Evolutionary conservation across 352 stramenopile species (phyloP), one percentile per base, ranked within the genome.

Genomic region (Phytophthora boehmeriae): DNA sequence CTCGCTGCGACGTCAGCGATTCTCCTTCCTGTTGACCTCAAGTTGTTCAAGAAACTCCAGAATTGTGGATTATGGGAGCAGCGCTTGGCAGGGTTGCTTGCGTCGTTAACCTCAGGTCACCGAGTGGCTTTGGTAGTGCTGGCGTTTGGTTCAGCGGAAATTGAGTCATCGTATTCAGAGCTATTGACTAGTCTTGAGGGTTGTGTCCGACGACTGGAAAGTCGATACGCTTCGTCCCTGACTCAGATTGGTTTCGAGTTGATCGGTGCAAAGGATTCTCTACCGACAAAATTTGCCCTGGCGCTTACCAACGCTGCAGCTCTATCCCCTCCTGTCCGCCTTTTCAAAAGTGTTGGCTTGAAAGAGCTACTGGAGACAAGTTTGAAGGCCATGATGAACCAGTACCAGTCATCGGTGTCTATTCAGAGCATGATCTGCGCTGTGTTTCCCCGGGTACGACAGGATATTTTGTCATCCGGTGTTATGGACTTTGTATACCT

Each of bases 11-110:
- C 73, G 2, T 88, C 78, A 5, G 72, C 73, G 13, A 64, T 93
- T 9, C 34, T 93, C 4, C 58, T 93, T 1, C 78, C 84, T 8
- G 60, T 92, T 36, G 75, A 86, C 50, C 42, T 93, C 45, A 79
- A 54, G 27, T 58, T 74, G 43, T 43, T 88, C 8, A 56, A 76
- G 48, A 49, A 78, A 52, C 20, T 20, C 17, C 38, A 28, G 5
- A 82, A 67, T 25, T 63, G 75, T 34, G 60, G 63, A 42, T 59
- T 27, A 17, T 90, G 68, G 78, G 67, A 88, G 41, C 63, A 77
- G 17, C 73, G 69, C n/a, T 30, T 92, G 25, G 58, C 50, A 46
- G 49, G 51, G 0, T 10, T 90, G 0, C 34, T 89, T 1, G 53
- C 49, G 0, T 59, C 68, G 11, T 27, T 91, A 22, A 69, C 66